Evolutionary conservation across 2,329 filamentous ascomycete species (phyloP), one percentile per base, ranked within the genome.

Genomic region (Exutisphaerella laricina): DNA sequence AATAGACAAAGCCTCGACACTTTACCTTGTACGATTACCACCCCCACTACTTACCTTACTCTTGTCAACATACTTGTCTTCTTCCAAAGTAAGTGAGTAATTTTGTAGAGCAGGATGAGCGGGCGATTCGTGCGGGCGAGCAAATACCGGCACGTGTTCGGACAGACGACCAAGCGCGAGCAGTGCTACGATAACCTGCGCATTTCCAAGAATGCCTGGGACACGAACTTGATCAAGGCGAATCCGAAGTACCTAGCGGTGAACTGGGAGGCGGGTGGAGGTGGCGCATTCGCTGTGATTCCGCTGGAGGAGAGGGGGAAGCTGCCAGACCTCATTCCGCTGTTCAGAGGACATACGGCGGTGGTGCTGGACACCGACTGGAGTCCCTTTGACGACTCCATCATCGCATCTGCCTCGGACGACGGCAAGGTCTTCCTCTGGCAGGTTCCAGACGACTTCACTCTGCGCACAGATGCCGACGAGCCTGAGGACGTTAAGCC

Each of bases 191-290:
- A 98, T 70, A 97, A 97, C 69, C 74, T 98, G 57, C 87, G 88
- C 66, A 88, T 98, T 69, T 96, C 88, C 63, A 87, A 85, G 70
- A 98, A 98, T 81, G 92, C 92, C 43, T 98, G 92, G 92, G 92
- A 98, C 69, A 96, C 89, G 61, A 98, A 98, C 72, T 74, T 98
- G 63, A 79, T 97, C 71, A 97, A 97, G 84, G 92, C 81, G 66
- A 98, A 98, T 68, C 89, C 92, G 37, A 83, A 94, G 68, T 97
- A 92, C 67, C 77, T 98, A 57, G 84, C 92, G 4, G 89, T 98
- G 71, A 98, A 98, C 76, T 98, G 92, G 92, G 90, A 98, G 70
- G 78, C 92, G 28, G 86, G 88, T 65, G 92, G 92, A 51, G 92
- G 92, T 60, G 92, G 92, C 63, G 90, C 92, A 58, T 97, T 98